Conservation (phyloP, 495 filamentous ascomycete species). For the Rostrohypoxylon terebratum region DNA sequence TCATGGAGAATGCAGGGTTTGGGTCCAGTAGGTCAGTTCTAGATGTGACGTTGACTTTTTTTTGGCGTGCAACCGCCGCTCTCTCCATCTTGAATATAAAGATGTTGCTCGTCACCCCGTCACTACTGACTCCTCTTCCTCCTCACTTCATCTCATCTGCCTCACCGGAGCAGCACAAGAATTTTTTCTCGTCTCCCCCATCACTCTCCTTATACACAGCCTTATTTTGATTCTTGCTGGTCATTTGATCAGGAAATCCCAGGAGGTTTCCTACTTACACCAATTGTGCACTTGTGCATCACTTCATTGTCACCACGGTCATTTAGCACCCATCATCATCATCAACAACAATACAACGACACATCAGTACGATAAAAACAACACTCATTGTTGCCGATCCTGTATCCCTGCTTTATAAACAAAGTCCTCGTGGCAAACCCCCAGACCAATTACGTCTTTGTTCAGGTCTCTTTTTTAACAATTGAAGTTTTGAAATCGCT, state of each 20-base stretch:
- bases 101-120: slow-evolving; percentile 29
- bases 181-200: slow-evolving; percentile 42
- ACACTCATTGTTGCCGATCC: slow-evolving; percentile 17
- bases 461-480: slow-evolving; percentile 21
- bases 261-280: slow-evolving; percentile 38
- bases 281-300: slow-evolving; percentile 34
- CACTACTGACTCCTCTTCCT: slow-evolving; percentile 8
- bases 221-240: slow-evolving; percentile 40
- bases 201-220: slow-evolving; percentile 29
- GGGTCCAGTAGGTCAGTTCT: slow-evolving; percentile 5
- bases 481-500: slow-evolving; percentile 4
- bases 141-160: slow-evolving; percentile 23
- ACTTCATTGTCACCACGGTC: slow-evolving; percentile 41
- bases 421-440: slow-evolving; percentile 27
- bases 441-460: slow-evolving; percentile 17
- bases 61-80: slow-evolving; percentile 14
- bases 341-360: neutral
- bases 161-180: slow-evolving; percentile 30
- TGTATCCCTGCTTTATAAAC: slow-evolving; percentile 18
- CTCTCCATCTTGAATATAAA: slow-evolving; percentile 35
- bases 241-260: slow-evolving; percentile 43
- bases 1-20: slow-evolving; percentile 36
- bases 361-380: slow-evolving; percentile 17
- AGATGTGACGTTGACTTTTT: slow-evolving; percentile 38
- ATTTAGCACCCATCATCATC: slow-evolving; percentile 31